Base-by-base conservation (phyloP, 2,329 filamentous ascomycete species). In the Penicillium palitans region DNA sequence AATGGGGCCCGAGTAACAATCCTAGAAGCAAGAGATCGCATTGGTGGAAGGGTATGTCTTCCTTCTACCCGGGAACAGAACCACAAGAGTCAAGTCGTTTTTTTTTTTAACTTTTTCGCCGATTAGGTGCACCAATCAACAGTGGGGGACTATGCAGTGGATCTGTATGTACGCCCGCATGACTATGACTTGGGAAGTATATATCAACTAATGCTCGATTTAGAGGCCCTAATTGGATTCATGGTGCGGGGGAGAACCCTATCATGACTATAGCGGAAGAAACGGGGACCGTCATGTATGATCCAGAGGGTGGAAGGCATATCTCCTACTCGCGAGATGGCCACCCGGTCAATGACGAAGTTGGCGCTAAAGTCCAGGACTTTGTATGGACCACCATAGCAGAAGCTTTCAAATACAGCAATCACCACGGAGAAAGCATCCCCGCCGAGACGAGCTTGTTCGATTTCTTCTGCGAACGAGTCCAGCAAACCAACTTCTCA, bases 161-260 rank as follows among this genome's bases (percentile, higher is more conserved):
- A 87, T 71, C 72, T 86, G 83, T 85, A 78, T 65, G 81, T 61
- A 47, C 7, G 19, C 49, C n/a, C 31, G 40, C 39, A 37, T 41
- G 9, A 27, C 35, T 12, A 12, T 24, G 27, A 49, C 8, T 25
- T 25, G 31, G 31, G 46, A 49, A 44, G 25, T 33, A 48, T 50
- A 40, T 44, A 35, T 24, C 31, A 29, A 24, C 44, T 59, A 31
- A 37, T 21, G 13, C 21, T n/a, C 25, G 21, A 24, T 15, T 24
- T 31, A 86, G 83, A 13, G 85, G 85, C 2, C 83, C 85, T 0
- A 87, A 87, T 62, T 87, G 85, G 85, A 87, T 87, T 50, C 85
- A 88, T 68, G 85, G 85, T 17, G 83, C 82, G 1, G 75, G 82
- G 2, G 74, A 82, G 41, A 87, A 87, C 63, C 85, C 85, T 0